Conservation (phyloP, 441 rosid genomes). For the Adansonia grandidieri region DNA sequence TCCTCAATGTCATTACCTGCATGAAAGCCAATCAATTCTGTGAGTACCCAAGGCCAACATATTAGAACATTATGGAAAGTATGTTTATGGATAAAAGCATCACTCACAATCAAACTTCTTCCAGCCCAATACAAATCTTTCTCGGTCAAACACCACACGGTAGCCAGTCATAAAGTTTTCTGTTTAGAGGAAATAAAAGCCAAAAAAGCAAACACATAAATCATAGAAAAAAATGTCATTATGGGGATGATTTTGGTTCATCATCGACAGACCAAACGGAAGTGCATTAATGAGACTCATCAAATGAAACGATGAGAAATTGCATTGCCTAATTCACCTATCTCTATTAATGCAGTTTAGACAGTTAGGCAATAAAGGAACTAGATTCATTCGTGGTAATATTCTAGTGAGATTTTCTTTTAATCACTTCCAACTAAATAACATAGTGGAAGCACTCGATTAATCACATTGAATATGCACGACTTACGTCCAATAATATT, state of each 20-base stretch:
- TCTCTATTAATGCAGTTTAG: not conserved
- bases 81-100: not conserved
- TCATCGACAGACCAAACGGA: not conserved
- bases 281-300: not conserved
- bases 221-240: not conserved
- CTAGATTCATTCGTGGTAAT: not conserved
- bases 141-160: constrained; percentile 76
- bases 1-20: constrained; percentile 74
- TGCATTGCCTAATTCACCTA: not conserved
- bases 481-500: constrained; percentile 68
- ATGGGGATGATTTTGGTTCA: not conserved
- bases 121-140: constrained; percentile 76
- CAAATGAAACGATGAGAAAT: not conserved
- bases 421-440: not conserved
- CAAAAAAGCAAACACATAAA: constrained; percentile 5
- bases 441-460: constrained; percentile 1
- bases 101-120: constrained; percentile 74
- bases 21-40: not conserved
- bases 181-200: constrained; percentile 36
- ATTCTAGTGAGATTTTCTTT: not conserved
- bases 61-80: constrained; percentile 9
- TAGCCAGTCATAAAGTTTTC: constrained; percentile 86
- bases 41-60: not conserved
- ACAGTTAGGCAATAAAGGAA: not conserved
- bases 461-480: constrained; percentile 11